These are phyloP conservation scores for Oldenlandia corymbosa DNA, from an alignment of 257 asterid species.

Conservation along the genomic window DNA sequence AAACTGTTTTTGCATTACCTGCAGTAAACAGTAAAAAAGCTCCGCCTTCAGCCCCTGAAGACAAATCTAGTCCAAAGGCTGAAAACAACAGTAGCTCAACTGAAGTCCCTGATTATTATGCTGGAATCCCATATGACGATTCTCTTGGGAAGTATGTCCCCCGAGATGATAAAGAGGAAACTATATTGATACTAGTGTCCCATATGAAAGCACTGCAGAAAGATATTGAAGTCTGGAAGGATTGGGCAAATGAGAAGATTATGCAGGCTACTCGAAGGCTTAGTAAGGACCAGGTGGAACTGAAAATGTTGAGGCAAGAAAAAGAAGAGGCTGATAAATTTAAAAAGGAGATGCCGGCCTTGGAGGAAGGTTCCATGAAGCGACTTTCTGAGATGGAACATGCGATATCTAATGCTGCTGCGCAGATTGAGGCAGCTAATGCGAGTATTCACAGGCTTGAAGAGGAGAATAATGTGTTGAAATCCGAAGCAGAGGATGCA, in stretches of 20 bases:
- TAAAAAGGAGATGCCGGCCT: conserved; percentile 46
- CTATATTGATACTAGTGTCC: conserved; percentile 34
- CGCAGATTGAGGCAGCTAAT: conserved; percentile 41
- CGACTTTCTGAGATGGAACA: conserved; percentile 62
- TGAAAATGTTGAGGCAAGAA: conserved; percentile 67
- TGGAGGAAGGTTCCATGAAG: conserved; percentile 54
- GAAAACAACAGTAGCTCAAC: conserved; percentile 21
- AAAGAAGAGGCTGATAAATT: conserved; percentile 49
- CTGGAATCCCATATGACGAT: conserved; percentile 49
- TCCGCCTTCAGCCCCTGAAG: conserved; percentile 17
- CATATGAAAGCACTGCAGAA: conserved; percentile 37
- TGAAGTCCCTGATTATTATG: conserved; percentile 29
- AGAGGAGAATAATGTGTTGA: conserved; percentile 38
- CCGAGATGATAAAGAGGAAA: conserved; percentile 45
- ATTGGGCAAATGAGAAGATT: conserved; percentile 71
- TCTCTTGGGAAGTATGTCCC: conserved; percentile 41
- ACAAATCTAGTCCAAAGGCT: conserved; percentile 19
- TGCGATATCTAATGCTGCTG: conserved; percentile 42
- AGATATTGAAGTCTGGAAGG: conserved; percentile 51
- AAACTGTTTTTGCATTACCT: conserved; percentile 35
- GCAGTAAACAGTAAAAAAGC: conserved; percentile 24
- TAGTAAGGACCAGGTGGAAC: conserved; percentile 49
- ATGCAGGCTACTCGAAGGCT: conserved; percentile 71
- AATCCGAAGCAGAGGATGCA: conserved; percentile 40
- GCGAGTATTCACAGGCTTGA: conserved; percentile 34